These are phyloP conservation scores for Euphorbia celastroides DNA, from an alignment of 441 rosid genomes.

Conservation along the genomic window DNA sequence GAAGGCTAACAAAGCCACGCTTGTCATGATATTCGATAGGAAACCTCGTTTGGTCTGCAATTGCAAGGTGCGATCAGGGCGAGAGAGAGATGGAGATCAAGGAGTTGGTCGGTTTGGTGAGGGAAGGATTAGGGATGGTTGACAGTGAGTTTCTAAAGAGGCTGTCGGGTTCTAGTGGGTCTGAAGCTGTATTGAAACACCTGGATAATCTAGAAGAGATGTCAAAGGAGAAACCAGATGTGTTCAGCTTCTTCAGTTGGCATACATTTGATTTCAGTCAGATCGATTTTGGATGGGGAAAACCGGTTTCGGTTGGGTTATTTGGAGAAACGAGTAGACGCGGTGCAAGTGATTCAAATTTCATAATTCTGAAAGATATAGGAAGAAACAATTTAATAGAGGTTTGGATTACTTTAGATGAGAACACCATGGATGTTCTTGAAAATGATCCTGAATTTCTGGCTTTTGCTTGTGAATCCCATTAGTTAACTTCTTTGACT, in stretches of 20 bases:
- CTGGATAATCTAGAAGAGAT: not conserved
- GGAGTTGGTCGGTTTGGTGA: not conserved
- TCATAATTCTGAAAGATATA: not conserved
- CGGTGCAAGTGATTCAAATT: not conserved
- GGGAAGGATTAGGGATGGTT: not conserved
- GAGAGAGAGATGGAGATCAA: not conserved
- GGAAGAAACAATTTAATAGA: slow-evolving; percentile 5
- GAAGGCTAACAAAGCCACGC: slow-evolving; percentile 4
- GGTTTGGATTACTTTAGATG: slow-evolving; percentile 16
- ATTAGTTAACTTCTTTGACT: no score
- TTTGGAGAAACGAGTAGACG: slow-evolving; percentile 1
- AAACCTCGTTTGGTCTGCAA: slow-evolving; percentile 8
- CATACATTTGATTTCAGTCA: slow-evolving; percentile 3
- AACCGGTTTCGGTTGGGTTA: slow-evolving; percentile 8
- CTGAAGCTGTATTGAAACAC: not conserved
- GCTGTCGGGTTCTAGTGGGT: not conserved
- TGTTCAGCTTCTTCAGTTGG: slow-evolving; percentile 11
- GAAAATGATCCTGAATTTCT: not conserved
- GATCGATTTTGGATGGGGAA: slow-evolving; percentile 20
- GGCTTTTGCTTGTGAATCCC: no score
- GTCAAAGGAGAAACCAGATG: not conserved
- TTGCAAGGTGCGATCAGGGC: not conserved
- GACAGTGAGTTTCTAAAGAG: not conserved
- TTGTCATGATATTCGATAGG: slow-evolving; percentile 11
- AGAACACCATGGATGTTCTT: slow-evolving; percentile 4